These are phyloP conservation scores for Termitomyces sp. DNA, from an alignment of 768 basidiomycete genomes.

Conservation along the genomic window DNA sequence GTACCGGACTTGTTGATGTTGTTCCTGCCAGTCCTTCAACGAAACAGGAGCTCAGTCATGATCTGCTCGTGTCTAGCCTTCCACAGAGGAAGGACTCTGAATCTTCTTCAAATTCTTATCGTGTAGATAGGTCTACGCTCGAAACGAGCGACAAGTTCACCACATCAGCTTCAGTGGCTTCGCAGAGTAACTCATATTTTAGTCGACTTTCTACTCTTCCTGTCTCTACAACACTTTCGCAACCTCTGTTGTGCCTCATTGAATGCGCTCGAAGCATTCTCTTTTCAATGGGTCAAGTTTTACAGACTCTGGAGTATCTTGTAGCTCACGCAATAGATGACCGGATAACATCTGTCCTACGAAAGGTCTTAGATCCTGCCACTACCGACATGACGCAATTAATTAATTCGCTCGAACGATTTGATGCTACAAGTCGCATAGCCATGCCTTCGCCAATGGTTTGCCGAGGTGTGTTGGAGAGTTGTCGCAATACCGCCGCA, in stretches of 20 bases:
- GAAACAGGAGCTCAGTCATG: slow-evolving; percentile 16
- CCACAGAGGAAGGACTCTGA: slow-evolving; percentile 45
- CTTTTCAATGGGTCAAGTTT: slow-evolving; percentile 88
- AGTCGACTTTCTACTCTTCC: slow-evolving; percentile 82
- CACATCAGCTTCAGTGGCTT: slow-evolving; percentile 52
- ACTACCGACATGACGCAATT: slow-evolving; percentile 75
- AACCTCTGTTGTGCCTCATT: slow-evolving; percentile 60
- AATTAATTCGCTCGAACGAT: slow-evolving; percentile 85
- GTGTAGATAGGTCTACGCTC: slow-evolving; percentile 17
- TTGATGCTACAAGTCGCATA: slow-evolving; percentile 75
- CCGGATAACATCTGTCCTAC: slow-evolving; percentile 70
- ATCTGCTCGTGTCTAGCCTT: slow-evolving; percentile 31
- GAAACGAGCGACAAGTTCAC: slow-evolving; percentile 21
- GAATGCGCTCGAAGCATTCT: slow-evolving; percentile 91
- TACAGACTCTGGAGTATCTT: slow-evolving; percentile 85
- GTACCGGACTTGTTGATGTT: slow-evolving; percentile 18
- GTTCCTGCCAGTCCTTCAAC: slow-evolving; percentile 3
- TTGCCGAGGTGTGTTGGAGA: slow-evolving; percentile 76
- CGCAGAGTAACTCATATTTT: slow-evolving; percentile 90
- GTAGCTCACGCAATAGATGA: slow-evolving; percentile 79
- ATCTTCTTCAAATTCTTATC: slow-evolving; percentile 24
- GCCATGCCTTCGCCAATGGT: slow-evolving; percentile 61
- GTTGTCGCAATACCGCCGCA: slow-evolving; percentile 76
- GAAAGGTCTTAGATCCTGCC: slow-evolving; percentile 83
- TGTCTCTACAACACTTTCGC: slow-evolving; percentile 62